phyloP scores from a whole-genome alignment of 192 early-diverging fungal genomes.

The Linnemannia zychae region DNA sequence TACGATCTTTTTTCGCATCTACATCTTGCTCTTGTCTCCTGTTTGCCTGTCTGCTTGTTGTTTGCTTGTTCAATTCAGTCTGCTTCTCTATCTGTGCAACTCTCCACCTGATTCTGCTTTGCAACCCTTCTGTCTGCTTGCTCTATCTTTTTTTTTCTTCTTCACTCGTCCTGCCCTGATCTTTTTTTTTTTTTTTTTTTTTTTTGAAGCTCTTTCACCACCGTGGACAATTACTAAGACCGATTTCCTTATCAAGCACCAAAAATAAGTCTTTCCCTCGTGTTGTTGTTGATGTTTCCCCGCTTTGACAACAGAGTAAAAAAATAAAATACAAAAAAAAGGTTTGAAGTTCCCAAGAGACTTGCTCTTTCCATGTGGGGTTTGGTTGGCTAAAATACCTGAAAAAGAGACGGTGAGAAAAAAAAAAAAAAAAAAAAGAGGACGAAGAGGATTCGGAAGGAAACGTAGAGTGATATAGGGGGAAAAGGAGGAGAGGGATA shows the following conservation, averaged over 20 bases:
- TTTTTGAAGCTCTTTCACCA: background rate
- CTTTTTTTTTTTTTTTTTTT: background rate
- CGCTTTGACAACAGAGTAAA: background rate
- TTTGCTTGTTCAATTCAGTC: constrained; percentile 2
- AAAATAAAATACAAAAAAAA: background rate
- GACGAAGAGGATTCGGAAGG: background rate
- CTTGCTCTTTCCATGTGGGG: constrained; percentile 5
- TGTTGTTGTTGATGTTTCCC: constrained; percentile 3
- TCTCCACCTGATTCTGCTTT: background rate
- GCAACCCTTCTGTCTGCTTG: background rate
- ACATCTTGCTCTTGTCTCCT: background rate
- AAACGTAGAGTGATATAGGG: background rate
- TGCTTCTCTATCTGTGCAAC: background rate
- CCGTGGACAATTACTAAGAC: background rate
- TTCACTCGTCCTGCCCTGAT: no score
- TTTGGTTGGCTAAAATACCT: background rate
- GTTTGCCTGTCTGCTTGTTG: no score
- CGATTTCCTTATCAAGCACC: background rate
- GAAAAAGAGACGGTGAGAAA: background rate
- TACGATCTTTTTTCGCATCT: background rate
- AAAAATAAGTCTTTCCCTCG: background rate
- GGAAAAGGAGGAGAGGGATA: no score
- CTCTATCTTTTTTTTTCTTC: background rate
- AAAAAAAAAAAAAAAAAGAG: background rate
- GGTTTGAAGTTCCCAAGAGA: background rate